Evolutionary conservation across 805 yeast genomes (phyloP), one percentile per base, ranked within the genome.

Genomic region (Lachancea nothofagi): DNA sequence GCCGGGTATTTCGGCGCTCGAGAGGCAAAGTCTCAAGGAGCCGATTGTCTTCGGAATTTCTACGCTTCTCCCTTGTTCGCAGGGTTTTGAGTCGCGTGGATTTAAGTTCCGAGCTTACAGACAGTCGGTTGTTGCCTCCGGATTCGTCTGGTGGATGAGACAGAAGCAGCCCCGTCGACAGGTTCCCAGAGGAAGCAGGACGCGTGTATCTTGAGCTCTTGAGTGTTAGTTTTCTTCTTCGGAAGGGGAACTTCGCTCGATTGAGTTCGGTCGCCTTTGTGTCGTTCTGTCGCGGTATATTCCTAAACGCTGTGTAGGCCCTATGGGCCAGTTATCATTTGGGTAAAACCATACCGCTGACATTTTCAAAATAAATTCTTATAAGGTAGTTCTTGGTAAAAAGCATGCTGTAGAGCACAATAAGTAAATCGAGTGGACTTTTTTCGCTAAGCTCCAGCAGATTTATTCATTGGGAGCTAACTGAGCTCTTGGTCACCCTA

Each of bases 291-390:
- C 71, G 95, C 96, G 78, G 90, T 95, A 90, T 90, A 90, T 90
- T 90, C 97, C 97, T 90, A 83, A 75, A 87, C 96, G 78, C 90
- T 89, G 82, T 94, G 95, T 74, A 83, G 77, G 84, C 82, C 78
- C 83, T 62, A 72, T 71, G 69, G 93, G 79, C 94, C 78, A 57
- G 73, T 90, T 78, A 80, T 82, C 95, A 93, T 79, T 86, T 85
- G 96, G 90, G 97, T 88, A 85, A 85, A 89, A 89, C 97, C 97
- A 89, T 90, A 95, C 87, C 80, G 97, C 95, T 71, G 64, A 90
- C 97, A 90, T 80, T 55, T 31, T 13, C 12, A n/a, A n/a, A n/a
- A n/a, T n/a, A n/a, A n/a, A n/a, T n/a, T n/a, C n/a, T n/a, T n/a
- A n/a, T n/a, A n/a, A n/a, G n/a, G n/a, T n/a, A n/a, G n/a, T n/a